Evolutionary conservation across 371 early-diverging fungal species (phyloP), one percentile per base, ranked within the genome.

Genomic region (Dinochytrium kinnereticum): DNA sequence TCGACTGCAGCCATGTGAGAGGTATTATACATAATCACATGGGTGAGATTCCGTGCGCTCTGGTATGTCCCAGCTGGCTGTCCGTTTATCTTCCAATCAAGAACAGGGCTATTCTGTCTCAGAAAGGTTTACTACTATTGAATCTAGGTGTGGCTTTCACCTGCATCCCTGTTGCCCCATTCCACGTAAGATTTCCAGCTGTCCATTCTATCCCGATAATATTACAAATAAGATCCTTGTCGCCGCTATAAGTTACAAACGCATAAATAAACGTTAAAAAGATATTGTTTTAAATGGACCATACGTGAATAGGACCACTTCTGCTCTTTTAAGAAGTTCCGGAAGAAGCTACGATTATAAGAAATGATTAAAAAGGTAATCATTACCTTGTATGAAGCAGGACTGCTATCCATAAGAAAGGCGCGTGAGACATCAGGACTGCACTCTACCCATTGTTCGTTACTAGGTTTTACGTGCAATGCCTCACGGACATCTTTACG

Each of bases 1-100:
- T 94, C 94, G 38, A 92, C 88, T 26, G 94, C 91, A 0, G 90
- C 90, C 95, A 95, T 95, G 76, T 95, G 95, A 40, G 89, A 89
- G 17, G 90, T 90, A 72, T 92, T 87, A 65, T 87, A 83, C 31
- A 93, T 81, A 7, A 90, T 28, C 0, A 90, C 89, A 79, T 89
- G 91, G 0, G 89, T 90, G 66, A 95, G 81, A 72, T 94, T 93
- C 31, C 91, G 82, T 7, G 84, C 89, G 33, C 81, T 77, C 30
- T 84, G 85, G 76, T 86, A 85, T 55, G 80, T 72, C 28, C 93
- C 95, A 31, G 82, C 86, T 1, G 50, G 53, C 40, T 39, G 76
- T 65, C 86, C 84, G 31, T 92, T 87, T 31, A 93, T 82, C 5
- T 75, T 78, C 91, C 91, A 91, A 2, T 84, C 76, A 55, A 69